phyloP scores from a whole-genome alignment of 176 grass and related monocot species.

The Musa itinerans region DNA sequence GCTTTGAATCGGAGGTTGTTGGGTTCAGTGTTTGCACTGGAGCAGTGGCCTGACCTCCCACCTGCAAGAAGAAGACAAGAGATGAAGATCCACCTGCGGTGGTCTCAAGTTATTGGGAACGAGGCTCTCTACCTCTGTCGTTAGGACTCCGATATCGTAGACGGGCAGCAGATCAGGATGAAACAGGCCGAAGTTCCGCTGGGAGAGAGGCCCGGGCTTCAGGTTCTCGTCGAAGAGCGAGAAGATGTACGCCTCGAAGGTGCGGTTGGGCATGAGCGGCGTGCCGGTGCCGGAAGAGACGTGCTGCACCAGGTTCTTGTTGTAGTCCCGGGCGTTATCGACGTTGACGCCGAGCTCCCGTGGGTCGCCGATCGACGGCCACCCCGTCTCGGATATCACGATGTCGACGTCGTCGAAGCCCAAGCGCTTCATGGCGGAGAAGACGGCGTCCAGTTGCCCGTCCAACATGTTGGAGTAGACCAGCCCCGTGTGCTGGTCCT shows the following conservation, averaged over 20 bases:
- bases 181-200: slow-evolving; percentile 71
- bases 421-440: slow-evolving; percentile 43
- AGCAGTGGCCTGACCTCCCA: neutral
- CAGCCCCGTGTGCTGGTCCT: slow-evolving; percentile 38
- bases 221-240: slow-evolving; percentile 76
- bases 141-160: slow-evolving; percentile 66
- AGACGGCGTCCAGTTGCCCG: slow-evolving; percentile 75
- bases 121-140: slow-evolving; percentile 1
- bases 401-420: slow-evolving; percentile 52
- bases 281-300: slow-evolving; percentile 61
- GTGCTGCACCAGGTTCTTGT: slow-evolving; percentile 65
- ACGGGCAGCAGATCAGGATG: slow-evolving; percentile 52
- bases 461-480: slow-evolving; percentile 74
- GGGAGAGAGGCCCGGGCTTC: slow-evolving; percentile 51
- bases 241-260: slow-evolving; percentile 73
- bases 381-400: slow-evolving; percentile 63
- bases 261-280: slow-evolving; percentile 68
- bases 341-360: slow-evolving; percentile 39
- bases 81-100: neutral
- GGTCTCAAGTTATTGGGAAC: no score
- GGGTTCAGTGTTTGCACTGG: neutral
- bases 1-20: slow-evolving; percentile 1
- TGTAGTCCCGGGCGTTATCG: slow-evolving; percentile 51
- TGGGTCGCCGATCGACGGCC: slow-evolving; percentile 57
- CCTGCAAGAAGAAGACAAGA: neutral